Base-by-base conservation (phyloP, 208 protist genomes). In the Wallacemonas sp. region DNA sequence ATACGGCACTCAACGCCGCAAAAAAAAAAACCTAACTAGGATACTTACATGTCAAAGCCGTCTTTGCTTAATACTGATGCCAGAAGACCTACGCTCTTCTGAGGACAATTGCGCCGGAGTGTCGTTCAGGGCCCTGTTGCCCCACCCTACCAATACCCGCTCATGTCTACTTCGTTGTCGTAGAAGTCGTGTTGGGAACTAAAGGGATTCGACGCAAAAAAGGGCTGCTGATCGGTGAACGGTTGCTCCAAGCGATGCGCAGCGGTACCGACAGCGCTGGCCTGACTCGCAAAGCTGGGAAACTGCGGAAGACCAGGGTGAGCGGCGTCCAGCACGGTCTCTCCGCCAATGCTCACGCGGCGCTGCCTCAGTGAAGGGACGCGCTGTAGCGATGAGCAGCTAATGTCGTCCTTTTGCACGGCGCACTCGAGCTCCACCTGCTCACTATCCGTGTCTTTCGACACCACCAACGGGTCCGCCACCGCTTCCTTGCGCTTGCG, bases 231-330 rank as follows among this genome's bases (percentile, higher is more conserved):
- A 41, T 14, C 36, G n/a, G 36, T 41, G 36, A 16, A 14, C 36
- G 36, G 10, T 14, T 7, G 7, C 36, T 7, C 36, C 36, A 0
- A 14, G 36, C 36, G 36, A 41, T n/a, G n/a, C 36, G 36, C 10
- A 7, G 36, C 36, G 14, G 10, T 41, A 16, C 44, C 20, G 20
- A 12, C 20, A 49, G 11, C 44, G 20, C 44, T 25, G 16, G 7
- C 0, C 12, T 26, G 5, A 25, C 44, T 49, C 5, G 7, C 7
- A 25, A 49, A 49, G 20, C 44, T 49, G 20, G 44, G 44, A 16
- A 49, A 49, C 44, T 49, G 44, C 20, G 44, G 44, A 12, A 49
- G 44, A 12, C 44, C 44, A 10, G 44, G 44, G 20, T 49, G 44
- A 16, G 18, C n/a, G 11, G 44, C 44, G 44, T 49, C 44, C 18